Evolutionary conservation across 192 early-diverging fungal genomes (phyloP), one percentile per base, ranked within the genome.

Genomic region (Pilaira anomala): DNA sequence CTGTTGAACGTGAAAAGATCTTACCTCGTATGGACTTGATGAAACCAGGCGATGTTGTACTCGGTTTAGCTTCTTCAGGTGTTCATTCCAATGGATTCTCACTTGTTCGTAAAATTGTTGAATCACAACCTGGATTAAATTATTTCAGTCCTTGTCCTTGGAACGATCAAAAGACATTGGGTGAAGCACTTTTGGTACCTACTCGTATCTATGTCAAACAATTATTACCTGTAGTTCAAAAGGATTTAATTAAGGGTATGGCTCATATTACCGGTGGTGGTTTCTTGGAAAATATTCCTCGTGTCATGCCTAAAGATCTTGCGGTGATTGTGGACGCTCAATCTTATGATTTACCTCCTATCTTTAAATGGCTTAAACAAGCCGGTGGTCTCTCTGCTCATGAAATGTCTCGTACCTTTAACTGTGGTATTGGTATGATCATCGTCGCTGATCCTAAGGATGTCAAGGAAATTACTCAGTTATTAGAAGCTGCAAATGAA

Each of bases 41-140:
- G 57, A 69, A 77, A 48, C 72, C 84, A 11, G 92, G 87, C 30
- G 96, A 99, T 73, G 78, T 93, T 50, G 69, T 99, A 22, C 74
- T 99, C 13, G 97, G 95, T 26, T 78, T 99, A 29, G 77, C 91
- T 46, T 97, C 94, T n/a, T 97, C 94, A 12, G 97, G 97, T 55
- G 81, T 97, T 22, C 97, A 99, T 74, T 97, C 96, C 13, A 99
- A 99, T 65, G 97, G 97, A n/a, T 99, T 91, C 85, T 97, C 95
- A 28, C 82, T 99, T 57, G 92, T 99, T 53, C 91, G 97, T 63
- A 90, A 95, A 75, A 84, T 93, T 49, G 85, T 98, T 33, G 82
- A 83, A 13, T 69, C 74, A 30, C 79, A 73, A 56, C 80, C 87
- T 13, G 91, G 91, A 12, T 80, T 96, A 42, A 75, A 80, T 46